Base-by-base conservation (phyloP, 2,329 filamentous ascomycete species). In the Curvularia eragrostidis region DNA sequence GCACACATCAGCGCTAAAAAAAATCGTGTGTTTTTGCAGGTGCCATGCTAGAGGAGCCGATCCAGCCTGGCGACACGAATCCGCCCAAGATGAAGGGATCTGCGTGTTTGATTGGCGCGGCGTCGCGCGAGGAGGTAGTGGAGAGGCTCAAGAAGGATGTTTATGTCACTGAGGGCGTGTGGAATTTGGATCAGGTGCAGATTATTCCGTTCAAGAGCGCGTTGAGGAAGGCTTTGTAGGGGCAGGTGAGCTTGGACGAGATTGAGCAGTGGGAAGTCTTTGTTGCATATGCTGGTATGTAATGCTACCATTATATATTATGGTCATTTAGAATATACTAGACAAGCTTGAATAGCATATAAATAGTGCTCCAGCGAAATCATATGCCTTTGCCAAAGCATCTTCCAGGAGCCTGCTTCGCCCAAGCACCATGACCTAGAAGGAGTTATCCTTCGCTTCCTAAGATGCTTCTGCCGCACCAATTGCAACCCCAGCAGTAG, bases 1-100 rank as follows among this genome's bases (percentile, higher is more conserved):
- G 36, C 38, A 42, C 13, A n/a, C n/a, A n/a, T n/a, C n/a, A n/a
- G n/a, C n/a, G n/a, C n/a, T n/a, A n/a, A n/a, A n/a, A n/a, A n/a
- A n/a, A n/a, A n/a, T n/a, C n/a, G n/a, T n/a, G n/a, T n/a, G n/a
- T n/a, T n/a, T n/a, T n/a, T 18, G 1, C n/a, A 76, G 73, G 73
- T 13, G 73, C 74, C 9, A 75, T 75, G 71, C 71, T 76, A 30
- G 67, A 73, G 19, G 70, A 73, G 24, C 74, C 70, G 1, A 62
- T 90, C 32, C 81, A 84, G 5, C 85, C 89, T 51, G 85, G 84
- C 56, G 83, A 89, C 23, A 79, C 65, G 0, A 77, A 79, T 4
- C 84, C 83, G 19, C 84, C 86, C 42, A 87, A 89, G 72, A 92
- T 95, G 79, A 85, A 86, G 62, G 92, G 91, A 41, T 92, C 89